A percentile compares a stretch with the other conserved stretches of the same genome.
These are phyloP conservation scores for Saccharata proteae DNA, from an alignment of 2,329 filamentous ascomycete genomes.

Conservation along the genomic window DNA sequence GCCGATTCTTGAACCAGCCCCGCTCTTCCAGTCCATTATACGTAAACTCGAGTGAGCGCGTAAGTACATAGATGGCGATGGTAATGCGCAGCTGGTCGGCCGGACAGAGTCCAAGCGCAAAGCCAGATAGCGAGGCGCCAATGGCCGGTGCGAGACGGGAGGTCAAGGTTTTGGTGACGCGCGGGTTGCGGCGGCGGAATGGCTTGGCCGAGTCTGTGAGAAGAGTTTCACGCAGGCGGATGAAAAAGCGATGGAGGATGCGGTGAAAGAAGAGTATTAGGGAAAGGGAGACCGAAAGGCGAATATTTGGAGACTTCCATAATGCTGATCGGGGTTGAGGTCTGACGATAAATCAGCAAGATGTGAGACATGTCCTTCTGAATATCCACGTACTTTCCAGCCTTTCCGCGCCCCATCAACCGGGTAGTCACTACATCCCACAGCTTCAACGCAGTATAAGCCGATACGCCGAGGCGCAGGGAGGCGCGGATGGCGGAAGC, in stretches of 20 bases:
- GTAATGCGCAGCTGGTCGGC: slow-evolving; percentile 61
- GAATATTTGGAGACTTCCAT: slow-evolving; percentile 52
- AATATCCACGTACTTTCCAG: slow-evolving; percentile 13
- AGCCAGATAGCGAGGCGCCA: slow-evolving; percentile 78
- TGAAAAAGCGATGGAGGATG: slow-evolving; percentile 80
- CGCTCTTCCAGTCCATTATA: slow-evolving; percentile 76
- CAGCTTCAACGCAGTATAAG: slow-evolving; percentile 33
- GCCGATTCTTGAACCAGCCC: slow-evolving; percentile 51
- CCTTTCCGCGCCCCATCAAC: slow-evolving; percentile 21
- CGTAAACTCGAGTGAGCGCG: slow-evolving; percentile 70
- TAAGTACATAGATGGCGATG: slow-evolving; percentile 69
- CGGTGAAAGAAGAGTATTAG: slow-evolving; percentile 81
- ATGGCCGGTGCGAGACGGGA: slow-evolving; percentile 76
- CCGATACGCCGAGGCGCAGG: slow-evolving; percentile 31
- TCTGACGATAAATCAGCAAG: neutral
- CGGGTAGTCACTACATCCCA: slow-evolving; percentile 30
- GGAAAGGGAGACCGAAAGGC: slow-evolving; percentile 72
- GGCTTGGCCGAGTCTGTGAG: slow-evolving; percentile 67
- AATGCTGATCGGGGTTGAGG: slow-evolving; percentile 22
- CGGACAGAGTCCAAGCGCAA: slow-evolving; percentile 67
- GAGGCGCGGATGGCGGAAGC: slow-evolving; percentile 34
- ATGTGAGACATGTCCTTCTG: neutral
- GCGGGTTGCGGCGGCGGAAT: slow-evolving; percentile 74
- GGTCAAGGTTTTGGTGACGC: slow-evolving; percentile 60
- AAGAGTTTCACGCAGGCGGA: slow-evolving; percentile 63